Evolutionary conservation across 305 asterid genomes (phyloP).

Genomic region (Striga hermonthica): DNA sequence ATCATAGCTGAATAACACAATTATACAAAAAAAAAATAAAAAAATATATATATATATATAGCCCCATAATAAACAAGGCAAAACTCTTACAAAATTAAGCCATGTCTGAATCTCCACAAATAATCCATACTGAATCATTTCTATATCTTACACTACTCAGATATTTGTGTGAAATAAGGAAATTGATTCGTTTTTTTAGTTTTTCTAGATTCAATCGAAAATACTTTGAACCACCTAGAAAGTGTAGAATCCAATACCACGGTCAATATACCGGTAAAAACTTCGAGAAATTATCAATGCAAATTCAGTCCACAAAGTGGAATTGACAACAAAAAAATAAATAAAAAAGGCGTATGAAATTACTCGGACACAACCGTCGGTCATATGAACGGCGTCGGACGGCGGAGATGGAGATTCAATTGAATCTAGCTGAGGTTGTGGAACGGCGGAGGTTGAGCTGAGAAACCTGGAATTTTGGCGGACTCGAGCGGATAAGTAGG

Average conservation of each 20-base stretch:
- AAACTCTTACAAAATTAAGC: background rate
- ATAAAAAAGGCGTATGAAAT: background rate
- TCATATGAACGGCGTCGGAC: conserved; percentile 49
- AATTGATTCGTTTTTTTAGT: background rate
- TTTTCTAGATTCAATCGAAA: conserved; percentile 15
- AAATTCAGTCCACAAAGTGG: background rate
- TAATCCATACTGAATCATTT: background rate
- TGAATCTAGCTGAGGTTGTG: conserved; percentile 38
- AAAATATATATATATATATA: too few relatives aligned
- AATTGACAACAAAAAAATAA: background rate
- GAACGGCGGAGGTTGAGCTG: conserved; percentile 58
- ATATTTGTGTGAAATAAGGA: background rate
- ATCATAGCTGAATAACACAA: conserved; percentile 4
- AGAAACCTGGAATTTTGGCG: conserved; percentile 66
- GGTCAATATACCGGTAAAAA: background rate
- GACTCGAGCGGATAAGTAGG: conserved; percentile 53
- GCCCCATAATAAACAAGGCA: background rate
- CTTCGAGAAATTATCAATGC: background rate
- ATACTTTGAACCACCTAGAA: conserved; percentile 1
- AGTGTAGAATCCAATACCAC: background rate
- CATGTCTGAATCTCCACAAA: background rate
- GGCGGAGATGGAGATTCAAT: conserved; percentile 41
- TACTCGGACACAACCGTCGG: conserved; percentile 82
- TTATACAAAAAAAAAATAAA: background rate
- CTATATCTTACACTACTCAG: background rate